These are phyloP conservation scores for Helianthus tuberosus DNA, from an alignment of 129 eudicot genomes.

Conservation along the genomic window DNA sequence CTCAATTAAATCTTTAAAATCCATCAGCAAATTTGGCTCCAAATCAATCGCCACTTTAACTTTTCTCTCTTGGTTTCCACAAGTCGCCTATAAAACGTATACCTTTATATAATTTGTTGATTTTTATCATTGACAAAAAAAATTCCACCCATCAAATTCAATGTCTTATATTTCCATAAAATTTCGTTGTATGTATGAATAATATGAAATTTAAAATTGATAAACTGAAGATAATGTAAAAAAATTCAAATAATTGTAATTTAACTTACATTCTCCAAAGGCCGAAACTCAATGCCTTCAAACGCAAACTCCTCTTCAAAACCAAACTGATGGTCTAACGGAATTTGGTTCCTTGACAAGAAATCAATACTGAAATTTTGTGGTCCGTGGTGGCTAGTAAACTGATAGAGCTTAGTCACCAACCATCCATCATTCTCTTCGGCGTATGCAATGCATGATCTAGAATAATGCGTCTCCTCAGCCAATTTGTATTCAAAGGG, in stretches of 20 bases:
- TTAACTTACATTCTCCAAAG: slow-evolving; percentile 17
- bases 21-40: slow-evolving; percentile 1
- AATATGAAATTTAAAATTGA: not conserved
- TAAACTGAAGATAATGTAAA: not conserved
- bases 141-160: not conserved
- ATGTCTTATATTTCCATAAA: not conserved
- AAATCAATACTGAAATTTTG: slow-evolving; percentile 15
- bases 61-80: not conserved
- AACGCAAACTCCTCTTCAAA: slow-evolving; percentile 7
- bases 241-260: not conserved
- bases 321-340: not conserved
- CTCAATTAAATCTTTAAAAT: not conserved
- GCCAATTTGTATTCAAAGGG: slow-evolving; percentile 22
- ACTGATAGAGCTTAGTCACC: slow-evolving; percentile 11
- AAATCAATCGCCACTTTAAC: not conserved
- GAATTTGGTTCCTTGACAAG: not conserved
- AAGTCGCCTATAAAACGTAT: not conserved
- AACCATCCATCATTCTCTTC: slow-evolving; percentile 13
- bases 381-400: not conserved
- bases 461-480: slow-evolving; percentile 1
- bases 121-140: not conserved
- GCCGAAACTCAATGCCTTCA: slow-evolving; percentile 20
- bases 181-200: not conserved
- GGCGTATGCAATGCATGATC: not conserved
- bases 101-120: not conserved